Conservation (phyloP, 2,329 filamentous ascomycete genomes). For the Penicillium sclerotigenum region DNA sequence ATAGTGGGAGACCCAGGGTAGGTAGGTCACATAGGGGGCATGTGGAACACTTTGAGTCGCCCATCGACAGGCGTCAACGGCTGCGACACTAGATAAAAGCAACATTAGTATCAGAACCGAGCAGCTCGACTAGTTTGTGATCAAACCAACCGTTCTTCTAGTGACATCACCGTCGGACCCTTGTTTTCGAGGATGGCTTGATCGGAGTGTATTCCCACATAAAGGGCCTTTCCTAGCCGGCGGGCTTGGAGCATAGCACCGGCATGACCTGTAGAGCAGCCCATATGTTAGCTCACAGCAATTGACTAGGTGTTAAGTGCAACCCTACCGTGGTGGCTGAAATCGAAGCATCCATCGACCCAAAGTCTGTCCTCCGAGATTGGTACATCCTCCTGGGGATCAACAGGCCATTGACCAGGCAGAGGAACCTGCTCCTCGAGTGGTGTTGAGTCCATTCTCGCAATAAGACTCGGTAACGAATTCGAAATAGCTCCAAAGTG, state of each 20-base stretch:
- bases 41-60: slow-evolving; percentile 76
- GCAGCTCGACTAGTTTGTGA: not conserved
- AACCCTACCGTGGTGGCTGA: slow-evolving; percentile 83
- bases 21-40: slow-evolving; percentile 90
- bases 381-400: slow-evolving; percentile 58
- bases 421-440: slow-evolving; percentile 46
- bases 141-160: slow-evolving; percentile 69
- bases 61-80: slow-evolving; percentile 94
- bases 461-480: not conserved
- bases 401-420: slow-evolving; percentile 61
- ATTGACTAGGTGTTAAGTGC: slow-evolving; percentile 2
- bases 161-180: slow-evolving; percentile 93
- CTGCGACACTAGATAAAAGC: slow-evolving; percentile 61
- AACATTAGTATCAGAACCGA: not conserved
- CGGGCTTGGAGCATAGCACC: slow-evolving; percentile 96
- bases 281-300: slow-evolving; percentile 5
- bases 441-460: slow-evolving; percentile 15
- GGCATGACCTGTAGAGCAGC: slow-evolving; percentile 67
- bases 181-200: slow-evolving; percentile 96
- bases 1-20: slow-evolving; percentile 92
- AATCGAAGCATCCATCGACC: slow-evolving; percentile 99
- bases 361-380: slow-evolving; percentile 74
- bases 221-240: slow-evolving; percentile 81
- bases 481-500: not conserved
- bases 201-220: slow-evolving; percentile 92